Base-by-base conservation (phyloP, 2,329 filamentous ascomycete genomes). In the Hypoxylon sp. region DNA sequence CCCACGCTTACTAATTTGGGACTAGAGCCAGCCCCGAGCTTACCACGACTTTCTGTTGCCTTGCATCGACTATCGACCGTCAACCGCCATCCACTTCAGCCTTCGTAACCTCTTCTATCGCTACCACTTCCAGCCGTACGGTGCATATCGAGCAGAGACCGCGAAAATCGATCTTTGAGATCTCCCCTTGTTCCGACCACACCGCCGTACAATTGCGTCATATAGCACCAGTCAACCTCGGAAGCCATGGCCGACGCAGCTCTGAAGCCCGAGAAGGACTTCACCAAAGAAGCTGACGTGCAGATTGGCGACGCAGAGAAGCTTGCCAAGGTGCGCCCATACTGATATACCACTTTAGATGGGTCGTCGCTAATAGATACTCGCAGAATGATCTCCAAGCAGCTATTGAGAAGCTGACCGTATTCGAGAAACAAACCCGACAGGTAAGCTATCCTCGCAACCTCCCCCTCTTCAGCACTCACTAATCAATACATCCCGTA, bases 261-360 rank as follows among this genome's bases (percentile, higher is more conserved):
- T 72, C 78, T 95, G 77, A 96, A 96, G 86, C 91, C 94, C 73
- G 95, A 99, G 83, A 97, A 96, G 89, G 95, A 99, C 87, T 97
- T 91, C 86, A 89, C 91, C 73, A 96, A 97, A 81, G 93, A 98
- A 79, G 92, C 91, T 72, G 93, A 98, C 82, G 87, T 89, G 79
- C 86, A 91, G 78, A 88, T 99, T 68, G 90, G 92, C 46, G 92
- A 97, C 78, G 92, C 92, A 58, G 88, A 98, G 82, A 83, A 90
- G 80, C 86, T 97, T 69, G 92, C 93, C 68, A 88, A 93, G 84
- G 93, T 95, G 78, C 65, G 55, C 23, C 33, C 31, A 20, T 20
- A 21, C 42, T 18, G 3, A 20, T 4, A 9, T 26, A 3, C 1
- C 13, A 27, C n/a, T 24, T 4, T 13, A 9, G 5, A 29, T 26